A percentile compares a stretch with the other conserved stretches of the same genome.
phyloP scores from a whole-genome alignment of 176 grass and related monocot genomes.

The Musa acuminata region DNA sequence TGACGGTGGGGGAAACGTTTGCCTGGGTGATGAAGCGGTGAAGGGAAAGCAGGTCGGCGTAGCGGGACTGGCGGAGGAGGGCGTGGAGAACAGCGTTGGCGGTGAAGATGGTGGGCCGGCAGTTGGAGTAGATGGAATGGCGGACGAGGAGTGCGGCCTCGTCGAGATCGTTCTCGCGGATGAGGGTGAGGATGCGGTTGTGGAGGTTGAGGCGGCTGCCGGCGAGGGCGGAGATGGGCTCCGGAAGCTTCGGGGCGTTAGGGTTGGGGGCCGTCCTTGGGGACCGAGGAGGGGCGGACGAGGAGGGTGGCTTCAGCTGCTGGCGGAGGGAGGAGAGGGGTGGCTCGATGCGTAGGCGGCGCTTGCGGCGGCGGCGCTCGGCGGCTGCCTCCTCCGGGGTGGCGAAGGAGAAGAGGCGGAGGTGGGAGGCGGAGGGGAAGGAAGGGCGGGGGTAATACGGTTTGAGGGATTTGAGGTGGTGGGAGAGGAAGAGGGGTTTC shows the following conservation, averaged over 20 bases:
- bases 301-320: slow-evolving; percentile 17
- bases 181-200: slow-evolving; percentile 69
- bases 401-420: slow-evolving; percentile 34
- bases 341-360: slow-evolving; percentile 19
- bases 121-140: slow-evolving; percentile 96
- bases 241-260: slow-evolving; percentile 54
- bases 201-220: slow-evolving; percentile 57
- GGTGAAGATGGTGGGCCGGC: slow-evolving; percentile 69
- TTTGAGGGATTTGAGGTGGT: slow-evolving; percentile 45
- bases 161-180: slow-evolving; percentile 55
- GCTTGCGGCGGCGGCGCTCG: slow-evolving; percentile 22
- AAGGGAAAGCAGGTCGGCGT: slow-evolving; percentile 74
- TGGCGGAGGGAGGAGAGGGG: slow-evolving; percentile 12
- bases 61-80: slow-evolving; percentile 49
- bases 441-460: slow-evolving; percentile 30
- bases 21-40: slow-evolving; percentile 79
- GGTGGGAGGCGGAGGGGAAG: slow-evolving; percentile 32
- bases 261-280: slow-evolving; percentile 20
- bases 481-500: slow-evolving; percentile 38
- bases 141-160: slow-evolving; percentile 70
- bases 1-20: slow-evolving; percentile 59
- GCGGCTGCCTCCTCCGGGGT: slow-evolving; percentile 24
- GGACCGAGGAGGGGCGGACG: slow-evolving; percentile 15
- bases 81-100: slow-evolving; percentile 57
- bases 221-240: slow-evolving; percentile 53